These are phyloP conservation scores for Pseudocercospora eumusae DNA, from an alignment of 2,329 filamentous ascomycete genomes.

Conservation along the genomic window DNA sequence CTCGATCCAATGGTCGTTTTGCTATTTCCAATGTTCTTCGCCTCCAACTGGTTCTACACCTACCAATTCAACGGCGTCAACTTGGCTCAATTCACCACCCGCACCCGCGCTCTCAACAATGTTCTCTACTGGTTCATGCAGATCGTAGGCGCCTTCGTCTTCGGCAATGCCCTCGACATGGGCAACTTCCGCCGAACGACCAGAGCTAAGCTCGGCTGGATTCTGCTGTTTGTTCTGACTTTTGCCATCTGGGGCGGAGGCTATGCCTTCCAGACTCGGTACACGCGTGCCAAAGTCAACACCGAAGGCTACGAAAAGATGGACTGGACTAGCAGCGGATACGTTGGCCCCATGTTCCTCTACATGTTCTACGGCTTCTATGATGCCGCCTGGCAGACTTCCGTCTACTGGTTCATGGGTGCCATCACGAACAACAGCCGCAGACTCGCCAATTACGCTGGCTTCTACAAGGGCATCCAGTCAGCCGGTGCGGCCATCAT, in stretches of 20 bases:
- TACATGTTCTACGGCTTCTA: slow-evolving; percentile 91
- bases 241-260: slow-evolving; percentile 82
- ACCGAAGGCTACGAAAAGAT: slow-evolving; percentile 39
- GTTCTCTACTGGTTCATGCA: slow-evolving; percentile 75
- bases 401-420: slow-evolving; percentile 95
- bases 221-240: slow-evolving; percentile 66
- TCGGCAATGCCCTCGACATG: slow-evolving; percentile 71
- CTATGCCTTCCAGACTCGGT: slow-evolving; percentile 70
- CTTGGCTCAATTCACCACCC: slow-evolving; percentile 67
- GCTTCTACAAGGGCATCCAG: slow-evolving; percentile 88
- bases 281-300: slow-evolving; percentile 47
- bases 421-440: slow-evolving; percentile 88
- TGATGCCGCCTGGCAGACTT: slow-evolving; percentile 88
- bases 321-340: slow-evolving; percentile 70
- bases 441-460: slow-evolving; percentile 87
- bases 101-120: slow-evolving; percentile 74
- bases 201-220: slow-evolving; percentile 66
- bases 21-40: slow-evolving; percentile 80
- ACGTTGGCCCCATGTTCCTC: slow-evolving; percentile 78
- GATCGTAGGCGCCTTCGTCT: slow-evolving; percentile 72
- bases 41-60: slow-evolving; percentile 77
- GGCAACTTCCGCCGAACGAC: slow-evolving; percentile 60
- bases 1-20: slow-evolving; percentile 71
- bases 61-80: slow-evolving; percentile 79
- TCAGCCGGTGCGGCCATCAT: slow-evolving; percentile 80